Evolutionary conservation across 1,284 basidiomycete species (phyloP).

Genomic region (Malassezia caprae): DNA sequence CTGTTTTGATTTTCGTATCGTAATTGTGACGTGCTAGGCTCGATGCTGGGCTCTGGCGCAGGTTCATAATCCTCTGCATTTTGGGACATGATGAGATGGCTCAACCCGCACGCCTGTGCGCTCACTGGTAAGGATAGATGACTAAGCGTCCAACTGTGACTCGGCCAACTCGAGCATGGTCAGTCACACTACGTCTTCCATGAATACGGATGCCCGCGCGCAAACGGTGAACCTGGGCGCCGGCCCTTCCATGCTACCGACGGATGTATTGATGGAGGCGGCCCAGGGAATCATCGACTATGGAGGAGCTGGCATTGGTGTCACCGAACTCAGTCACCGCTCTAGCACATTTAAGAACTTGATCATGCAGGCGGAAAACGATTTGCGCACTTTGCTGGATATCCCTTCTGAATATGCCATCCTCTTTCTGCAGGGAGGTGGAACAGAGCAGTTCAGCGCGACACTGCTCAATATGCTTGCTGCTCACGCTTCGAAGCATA

Average conservation of each 20-base stretch:
- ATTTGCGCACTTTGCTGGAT: slow-evolving; percentile 33
- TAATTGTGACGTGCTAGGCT: slow-evolving; percentile 12
- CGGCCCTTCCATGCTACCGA: slow-evolving; percentile 42
- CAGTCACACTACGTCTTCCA: not conserved
- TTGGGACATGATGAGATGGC: slow-evolving; percentile 19
- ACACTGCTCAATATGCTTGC: slow-evolving; percentile 44
- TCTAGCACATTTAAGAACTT: slow-evolving; percentile 38
- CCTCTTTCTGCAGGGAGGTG: slow-evolving; percentile 44
- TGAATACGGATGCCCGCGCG: slow-evolving; percentile 16
- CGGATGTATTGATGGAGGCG: slow-evolving; percentile 39
- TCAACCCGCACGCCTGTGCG: not conserved
- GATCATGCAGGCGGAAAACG: slow-evolving; percentile 38
- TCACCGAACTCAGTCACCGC: slow-evolving; percentile 46
- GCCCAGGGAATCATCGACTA: slow-evolving; percentile 43
- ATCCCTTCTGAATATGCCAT: slow-evolving; percentile 40
- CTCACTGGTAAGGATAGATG: not conserved
- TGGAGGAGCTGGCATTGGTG: slow-evolving; percentile 39
- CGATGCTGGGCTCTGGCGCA: slow-evolving; percentile 17
- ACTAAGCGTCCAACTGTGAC: not conserved
- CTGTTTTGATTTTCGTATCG: slow-evolving; percentile 6
- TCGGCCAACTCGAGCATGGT: not conserved
- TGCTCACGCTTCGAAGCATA: slow-evolving; percentile 31
- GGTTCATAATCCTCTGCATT: slow-evolving; percentile 30
- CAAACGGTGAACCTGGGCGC: slow-evolving; percentile 46
- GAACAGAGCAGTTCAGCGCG: slow-evolving; percentile 45